Evolutionary conservation across 2,329 filamentous ascomycete genomes (phyloP), one percentile per base, ranked within the genome.

Genomic region (Xylariaceae sp.): DNA sequence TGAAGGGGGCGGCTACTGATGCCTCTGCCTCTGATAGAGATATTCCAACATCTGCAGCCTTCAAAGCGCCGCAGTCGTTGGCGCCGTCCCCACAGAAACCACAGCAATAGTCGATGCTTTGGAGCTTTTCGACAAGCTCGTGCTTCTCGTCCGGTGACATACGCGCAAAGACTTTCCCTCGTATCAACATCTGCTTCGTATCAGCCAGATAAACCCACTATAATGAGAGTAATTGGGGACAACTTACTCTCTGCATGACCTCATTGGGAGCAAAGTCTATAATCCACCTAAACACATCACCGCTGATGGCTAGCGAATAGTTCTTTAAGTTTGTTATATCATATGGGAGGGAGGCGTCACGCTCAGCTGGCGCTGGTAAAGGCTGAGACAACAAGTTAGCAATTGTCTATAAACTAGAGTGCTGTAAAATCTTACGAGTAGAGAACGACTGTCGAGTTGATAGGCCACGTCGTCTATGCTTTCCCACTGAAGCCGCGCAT

Each of bases 71-170:
- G 57, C 93, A 98, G 65, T 98, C 93, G 62, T 98, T 98, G 21
- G 93, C 93, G 33, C 93, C 93, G 63, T 98, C 93, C 36, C 93
- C 93, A 60, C 93, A 98, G 69, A 98, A 98, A 22, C 93, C 93
- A 55, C 83, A 88, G 57, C 88, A 95, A 66, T 96, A 98, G 64
- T 91, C 92, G 53, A 98, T 89, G 57, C 87, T 92, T 64, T 98
- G 94, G 3, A 98, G 76, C 65, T 96, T 98, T 65, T 97, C 93
- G 2, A 98, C 90, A 2, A 98, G 74, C 65, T 98, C 94, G 62
- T 96, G 91, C 65, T 98, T 98, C 67, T 98, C 93, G 63, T 98
- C 94, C 0, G 93, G 94, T 2, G 92, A 97, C 93, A 98, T 98
- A 56, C 93, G 86, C 4, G 93, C 94, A 66, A 95, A 98, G 2